Conservation (phyloP, 768 basidiomycete species). For the Tylopilus subfusipes region DNA sequence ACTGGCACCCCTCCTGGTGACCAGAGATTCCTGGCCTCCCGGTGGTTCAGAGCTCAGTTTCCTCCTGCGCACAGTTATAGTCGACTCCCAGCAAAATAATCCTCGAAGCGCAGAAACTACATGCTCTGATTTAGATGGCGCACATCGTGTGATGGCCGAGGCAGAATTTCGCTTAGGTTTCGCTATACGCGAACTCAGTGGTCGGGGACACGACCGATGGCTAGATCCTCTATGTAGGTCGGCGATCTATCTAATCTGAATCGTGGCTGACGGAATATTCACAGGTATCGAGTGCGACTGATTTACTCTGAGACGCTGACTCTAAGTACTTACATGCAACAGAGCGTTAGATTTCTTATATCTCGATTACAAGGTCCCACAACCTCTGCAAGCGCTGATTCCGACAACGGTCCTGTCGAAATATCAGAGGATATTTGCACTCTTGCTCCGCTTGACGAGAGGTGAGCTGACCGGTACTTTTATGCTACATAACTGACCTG, state of each 20-base stretch:
- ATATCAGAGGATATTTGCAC: conserved; percentile 80
- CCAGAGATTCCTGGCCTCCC: conserved; percentile 81
- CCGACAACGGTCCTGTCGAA: conserved; percentile 71
- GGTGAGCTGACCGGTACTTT: conserved; percentile 41
- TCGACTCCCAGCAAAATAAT: conserved; percentile 62
- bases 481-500: conserved; percentile 1
- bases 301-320: not conserved
- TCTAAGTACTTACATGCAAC: conserved; percentile 4
- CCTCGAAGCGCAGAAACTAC: conserved; percentile 15
- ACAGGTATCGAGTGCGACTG: conserved; percentile 22
- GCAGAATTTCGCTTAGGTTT: conserved; percentile 79
- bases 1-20: conserved; percentile 70
- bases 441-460: conserved; percentile 74
- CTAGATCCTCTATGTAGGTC: conserved; percentile 74
- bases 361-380: conserved; percentile 86
- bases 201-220: conserved; percentile 70
- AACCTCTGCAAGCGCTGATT: conserved; percentile 70
- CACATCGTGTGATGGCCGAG: conserved; percentile 46
- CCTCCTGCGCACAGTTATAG: conserved; percentile 77
- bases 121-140: conserved; percentile 31
- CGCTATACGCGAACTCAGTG: conserved; percentile 71
- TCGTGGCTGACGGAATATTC: conserved; percentile 5
- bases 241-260: not conserved
- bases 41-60: conserved; percentile 82
- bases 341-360: conserved; percentile 89